Conservation (phyloP, 1,284 basidiomycete species). For the Apiotrichum veenhuisii region DNA sequence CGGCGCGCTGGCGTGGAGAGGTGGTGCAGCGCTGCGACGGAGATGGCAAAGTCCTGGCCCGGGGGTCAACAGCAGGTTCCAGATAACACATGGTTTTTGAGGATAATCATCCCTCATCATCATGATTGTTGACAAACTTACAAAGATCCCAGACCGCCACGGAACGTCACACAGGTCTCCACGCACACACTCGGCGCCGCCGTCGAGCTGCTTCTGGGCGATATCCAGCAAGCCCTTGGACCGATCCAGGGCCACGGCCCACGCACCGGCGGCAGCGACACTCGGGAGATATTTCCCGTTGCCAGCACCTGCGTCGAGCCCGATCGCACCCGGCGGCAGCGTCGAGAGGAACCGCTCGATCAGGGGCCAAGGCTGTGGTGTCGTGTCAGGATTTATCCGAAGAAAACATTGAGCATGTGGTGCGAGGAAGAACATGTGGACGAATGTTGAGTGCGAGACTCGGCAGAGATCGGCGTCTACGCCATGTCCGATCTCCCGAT, state of each 20-base stretch:
- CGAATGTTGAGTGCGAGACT: background rate
- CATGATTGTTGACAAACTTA: slow-evolving; percentile 51
- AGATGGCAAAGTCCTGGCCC: slow-evolving; percentile 93
- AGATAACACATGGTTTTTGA: no score
- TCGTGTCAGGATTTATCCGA: background rate
- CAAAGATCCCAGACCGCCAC: slow-evolving; percentile 74
- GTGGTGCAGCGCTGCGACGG: slow-evolving; percentile 93
- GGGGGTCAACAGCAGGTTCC: no score
- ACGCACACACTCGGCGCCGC: slow-evolving; percentile 37
- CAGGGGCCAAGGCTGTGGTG: slow-evolving; percentile 85
- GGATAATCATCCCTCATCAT: no score
- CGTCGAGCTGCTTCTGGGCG: slow-evolving; percentile 56
- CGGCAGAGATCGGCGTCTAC: no score
- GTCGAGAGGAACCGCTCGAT: slow-evolving; percentile 73
- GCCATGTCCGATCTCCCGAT: background rate
- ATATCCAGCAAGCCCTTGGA: slow-evolving; percentile 71
- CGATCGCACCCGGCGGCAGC: slow-evolving; percentile 72
- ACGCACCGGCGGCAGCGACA: slow-evolving; percentile 43
- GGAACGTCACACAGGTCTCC: slow-evolving; percentile 62
- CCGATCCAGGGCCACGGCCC: slow-evolving; percentile 75
- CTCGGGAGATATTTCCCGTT: slow-evolving; percentile 94
- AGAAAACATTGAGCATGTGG: background rate
- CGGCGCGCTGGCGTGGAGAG: slow-evolving; percentile 73
- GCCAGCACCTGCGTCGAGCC: slow-evolving; percentile 91
- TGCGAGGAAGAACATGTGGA: background rate